Evolutionary conservation across 768 basidiomycete species (phyloP).

Genomic region (Trametes elegans): DNA sequence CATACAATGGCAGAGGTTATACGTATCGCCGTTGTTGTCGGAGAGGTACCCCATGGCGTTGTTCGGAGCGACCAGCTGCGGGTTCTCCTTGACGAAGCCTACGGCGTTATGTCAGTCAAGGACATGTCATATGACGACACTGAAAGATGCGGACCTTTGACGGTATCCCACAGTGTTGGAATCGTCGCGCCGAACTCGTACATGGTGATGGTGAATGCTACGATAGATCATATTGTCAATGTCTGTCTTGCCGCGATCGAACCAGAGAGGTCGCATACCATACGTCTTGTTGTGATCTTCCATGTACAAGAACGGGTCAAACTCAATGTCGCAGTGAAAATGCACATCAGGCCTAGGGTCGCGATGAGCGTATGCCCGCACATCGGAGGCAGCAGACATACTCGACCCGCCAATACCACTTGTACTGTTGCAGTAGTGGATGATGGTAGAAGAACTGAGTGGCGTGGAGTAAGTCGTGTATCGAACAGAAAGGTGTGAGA

Average conservation of each 20-base stretch:
- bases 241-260: conserved; percentile 26
- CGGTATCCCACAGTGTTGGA: conserved; percentile 58
- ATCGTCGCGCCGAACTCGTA: conserved; percentile 67
- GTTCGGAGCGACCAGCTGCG: conserved; percentile 51
- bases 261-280: conserved; percentile 46
- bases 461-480: not conserved
- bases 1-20: conserved; percentile 67
- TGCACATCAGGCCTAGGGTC: conserved; percentile 61
- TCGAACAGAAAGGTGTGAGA: not conserved
- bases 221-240: not conserved
- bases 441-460: conserved; percentile 61
- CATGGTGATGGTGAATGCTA: conserved; percentile 62
- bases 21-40: conserved; percentile 61
- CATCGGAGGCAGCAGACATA: conserved; percentile 24
- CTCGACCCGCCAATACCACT: conserved; percentile 84
- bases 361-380: not conserved
- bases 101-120: not conserved
- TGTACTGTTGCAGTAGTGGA: conserved; percentile 58
- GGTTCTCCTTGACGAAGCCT: conserved; percentile 57
- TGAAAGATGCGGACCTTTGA: conserved; percentile 42
- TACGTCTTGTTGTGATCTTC: conserved; percentile 67
- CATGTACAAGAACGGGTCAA: conserved; percentile 73
- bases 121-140: conserved; percentile 26
- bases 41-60: conserved; percentile 67
- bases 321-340: conserved; percentile 68